Conservation (phyloP, 1,284 basidiomycete genomes). For the Cutaneotrichosporon cutaneum region DNA sequence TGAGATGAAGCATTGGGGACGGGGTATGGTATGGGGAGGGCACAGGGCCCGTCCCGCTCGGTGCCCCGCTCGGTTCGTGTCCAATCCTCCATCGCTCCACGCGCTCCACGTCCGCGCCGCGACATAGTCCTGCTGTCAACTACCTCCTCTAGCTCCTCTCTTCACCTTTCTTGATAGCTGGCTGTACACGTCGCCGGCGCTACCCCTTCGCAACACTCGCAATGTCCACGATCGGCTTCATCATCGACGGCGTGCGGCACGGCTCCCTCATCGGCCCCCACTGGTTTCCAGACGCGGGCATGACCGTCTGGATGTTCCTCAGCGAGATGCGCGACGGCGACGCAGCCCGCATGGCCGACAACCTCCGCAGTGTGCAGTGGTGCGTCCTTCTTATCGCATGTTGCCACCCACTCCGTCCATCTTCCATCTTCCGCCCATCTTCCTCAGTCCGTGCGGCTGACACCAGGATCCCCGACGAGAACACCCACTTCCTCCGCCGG, state of each 20-base stretch:
- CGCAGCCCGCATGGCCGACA: constrained; percentile 6
- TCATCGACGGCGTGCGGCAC: constrained; percentile 18
- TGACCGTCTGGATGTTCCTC: constrained; percentile 21
- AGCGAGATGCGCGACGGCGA: constrained; percentile 9
- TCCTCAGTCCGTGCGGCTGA: not conserved
- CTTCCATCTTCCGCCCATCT: not conserved
- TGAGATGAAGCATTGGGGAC: not conserved
- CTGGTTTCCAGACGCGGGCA: constrained; percentile 21
- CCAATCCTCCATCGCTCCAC: not conserved
- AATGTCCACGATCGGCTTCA: constrained; percentile 18
- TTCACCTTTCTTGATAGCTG: too few species aligned
- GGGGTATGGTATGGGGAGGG: not conserved
- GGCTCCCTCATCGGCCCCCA: constrained; percentile 17
- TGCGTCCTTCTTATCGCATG: constrained; percentile 8
- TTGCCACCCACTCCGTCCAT: not conserved
- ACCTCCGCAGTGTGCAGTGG: constrained; percentile 12
- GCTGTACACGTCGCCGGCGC: not conserved
- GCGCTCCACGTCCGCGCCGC: not conserved
- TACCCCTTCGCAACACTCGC: not conserved
- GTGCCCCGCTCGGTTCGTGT: constrained; percentile 2
- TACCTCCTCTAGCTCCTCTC: not conserved
- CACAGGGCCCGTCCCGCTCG: not conserved
- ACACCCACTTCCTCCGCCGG: constrained; percentile 12
- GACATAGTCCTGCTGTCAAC: not conserved
- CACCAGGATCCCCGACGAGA: constrained; percentile 14